Evolutionary conservation across 2,329 filamentous ascomycete genomes (phyloP).

Genomic region (Fusarium sororula): DNA sequence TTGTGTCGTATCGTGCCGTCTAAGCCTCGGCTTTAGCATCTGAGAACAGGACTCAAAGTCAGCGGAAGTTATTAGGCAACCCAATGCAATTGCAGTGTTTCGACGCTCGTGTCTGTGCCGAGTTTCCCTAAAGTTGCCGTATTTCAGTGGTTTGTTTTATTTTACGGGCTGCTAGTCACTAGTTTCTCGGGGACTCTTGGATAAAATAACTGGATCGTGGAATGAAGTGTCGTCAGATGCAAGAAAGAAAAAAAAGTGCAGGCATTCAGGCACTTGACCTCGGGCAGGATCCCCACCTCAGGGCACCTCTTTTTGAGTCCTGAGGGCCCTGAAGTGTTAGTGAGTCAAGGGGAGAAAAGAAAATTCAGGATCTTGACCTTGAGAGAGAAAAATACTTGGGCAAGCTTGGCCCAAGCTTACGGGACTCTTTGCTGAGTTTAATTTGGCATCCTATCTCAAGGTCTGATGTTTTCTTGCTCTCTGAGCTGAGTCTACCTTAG

Average conservation of each 20-base stretch:
- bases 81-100: conserved; percentile 1
- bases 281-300: conserved; percentile 1
- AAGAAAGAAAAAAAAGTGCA: background rate
- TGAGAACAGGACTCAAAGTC: background rate
- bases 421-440: no score
- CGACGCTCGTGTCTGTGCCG: conserved; percentile 12
- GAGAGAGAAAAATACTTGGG: no score
- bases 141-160: conserved; percentile 16
- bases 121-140: conserved; percentile 17
- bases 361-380: no score
- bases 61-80: background rate
- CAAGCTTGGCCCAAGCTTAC: no score
- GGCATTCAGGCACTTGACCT: background rate
- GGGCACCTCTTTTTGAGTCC: background rate
- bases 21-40: conserved; percentile 20
- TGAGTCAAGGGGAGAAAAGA: background rate
- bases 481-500: background rate
- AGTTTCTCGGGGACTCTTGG: background rate
- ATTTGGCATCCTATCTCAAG: no score
- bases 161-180: background rate
- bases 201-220: conserved; percentile 14
- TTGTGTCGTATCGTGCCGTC: background rate
- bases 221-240: conserved; percentile 24
- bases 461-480: no score
- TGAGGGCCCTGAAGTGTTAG: background rate